Conservation (phyloP, 352 stramenopile species). For the Phytophthora megakarya region DNA sequence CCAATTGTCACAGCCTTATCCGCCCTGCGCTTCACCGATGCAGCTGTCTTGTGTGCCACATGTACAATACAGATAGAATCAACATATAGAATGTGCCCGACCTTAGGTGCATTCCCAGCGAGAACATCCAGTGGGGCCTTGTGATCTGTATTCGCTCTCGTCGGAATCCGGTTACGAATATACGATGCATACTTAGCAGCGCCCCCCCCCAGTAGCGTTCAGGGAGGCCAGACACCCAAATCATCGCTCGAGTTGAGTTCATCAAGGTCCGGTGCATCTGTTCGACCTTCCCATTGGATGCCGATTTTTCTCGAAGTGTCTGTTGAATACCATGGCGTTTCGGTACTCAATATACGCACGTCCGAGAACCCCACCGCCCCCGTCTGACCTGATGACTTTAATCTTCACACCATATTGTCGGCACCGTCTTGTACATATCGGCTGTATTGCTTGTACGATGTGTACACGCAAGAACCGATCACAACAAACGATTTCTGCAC, state of each 20-base stretch:
- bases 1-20: background rate
- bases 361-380: background rate
- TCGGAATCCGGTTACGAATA: background rate
- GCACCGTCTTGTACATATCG: too few species aligned
- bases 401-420: background rate
- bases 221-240: background rate
- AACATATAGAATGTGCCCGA: background rate
- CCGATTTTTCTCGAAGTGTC: background rate
- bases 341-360: too few species aligned
- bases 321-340: background rate
- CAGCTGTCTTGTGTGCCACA: background rate
- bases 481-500: constrained; percentile 75
- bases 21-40: background rate
- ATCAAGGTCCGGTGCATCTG: background rate
- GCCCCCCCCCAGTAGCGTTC: background rate
- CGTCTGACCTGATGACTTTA: background rate
- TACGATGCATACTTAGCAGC: background rate
- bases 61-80: background rate
- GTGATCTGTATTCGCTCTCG: background rate
- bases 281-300: background rate
- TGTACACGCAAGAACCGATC: constrained; percentile 49
- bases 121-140: background rate
- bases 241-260: background rate
- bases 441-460: background rate
- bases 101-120: background rate